Percentiles rank a stretch among this genome's conserved stretches.
These are phyloP conservation scores for Earliella scabrosa DNA, from an alignment of 1,284 basidiomycete genomes.

Conservation along the genomic window DNA sequence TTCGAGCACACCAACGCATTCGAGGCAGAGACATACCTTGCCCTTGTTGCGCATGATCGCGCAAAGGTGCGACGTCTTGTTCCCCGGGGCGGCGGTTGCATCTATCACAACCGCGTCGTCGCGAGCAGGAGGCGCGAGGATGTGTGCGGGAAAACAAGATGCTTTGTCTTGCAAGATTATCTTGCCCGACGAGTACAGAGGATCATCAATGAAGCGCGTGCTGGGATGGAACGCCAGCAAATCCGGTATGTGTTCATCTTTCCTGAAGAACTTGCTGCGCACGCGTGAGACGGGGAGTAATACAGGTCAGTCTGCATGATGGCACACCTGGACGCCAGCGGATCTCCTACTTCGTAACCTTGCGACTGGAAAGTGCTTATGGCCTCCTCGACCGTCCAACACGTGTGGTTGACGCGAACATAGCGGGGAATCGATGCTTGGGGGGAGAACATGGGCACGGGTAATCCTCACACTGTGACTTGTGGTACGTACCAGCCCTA, in stretches of 20 bases:
- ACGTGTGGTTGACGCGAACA: slow-evolving; percentile 81
- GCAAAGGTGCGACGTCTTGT: slow-evolving; percentile 95
- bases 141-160: slow-evolving; percentile 91
- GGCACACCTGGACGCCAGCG: slow-evolving; percentile 55
- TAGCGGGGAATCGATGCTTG: slow-evolving; percentile 82
- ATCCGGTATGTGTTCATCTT: slow-evolving; percentile 81
- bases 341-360: slow-evolving; percentile 57
- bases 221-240: slow-evolving; percentile 80
- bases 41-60: slow-evolving; percentile 85
- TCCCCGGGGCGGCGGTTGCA: slow-evolving; percentile 96
- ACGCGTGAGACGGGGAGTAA: not conserved
- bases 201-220: slow-evolving; percentile 62
- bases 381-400: slow-evolving; percentile 68
- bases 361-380: slow-evolving; percentile 53
- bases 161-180: slow-evolving; percentile 98
- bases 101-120: slow-evolving; percentile 77
- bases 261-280: slow-evolving; percentile 61
- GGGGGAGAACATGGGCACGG: not conserved
- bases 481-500: slow-evolving; percentile 53
- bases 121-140: slow-evolving; percentile 67
- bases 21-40: slow-evolving; percentile 62
- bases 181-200: slow-evolving; percentile 72
- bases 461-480: not conserved
- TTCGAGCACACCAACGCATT: too few species aligned
- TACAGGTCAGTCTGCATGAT: not conserved